These are phyloP conservation scores for Helotiales sp. DNA, from an alignment of 2,329 filamentous ascomycete species.

Conservation along the genomic window DNA sequence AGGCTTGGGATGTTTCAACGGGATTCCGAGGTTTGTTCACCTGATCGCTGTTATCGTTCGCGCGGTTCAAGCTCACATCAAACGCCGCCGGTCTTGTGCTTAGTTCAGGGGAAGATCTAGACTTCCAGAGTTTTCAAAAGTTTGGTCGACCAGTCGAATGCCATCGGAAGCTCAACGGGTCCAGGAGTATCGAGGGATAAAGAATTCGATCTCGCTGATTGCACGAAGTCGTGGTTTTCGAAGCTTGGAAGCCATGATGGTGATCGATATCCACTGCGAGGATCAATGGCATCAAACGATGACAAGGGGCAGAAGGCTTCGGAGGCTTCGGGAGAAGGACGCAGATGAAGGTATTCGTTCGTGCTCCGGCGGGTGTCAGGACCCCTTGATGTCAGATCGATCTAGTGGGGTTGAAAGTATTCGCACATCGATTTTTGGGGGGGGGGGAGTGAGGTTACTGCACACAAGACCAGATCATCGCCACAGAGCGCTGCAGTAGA, in stretches of 20 bases:
- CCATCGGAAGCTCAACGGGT: background rate
- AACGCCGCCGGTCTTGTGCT: background rate
- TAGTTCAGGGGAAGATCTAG: background rate
- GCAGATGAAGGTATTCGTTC: background rate
- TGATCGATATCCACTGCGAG: background rate
- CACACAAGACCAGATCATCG: too few species aligned
- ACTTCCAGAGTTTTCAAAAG: background rate
- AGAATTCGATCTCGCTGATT: background rate
- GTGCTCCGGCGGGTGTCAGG: background rate
- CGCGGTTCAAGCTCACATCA: background rate
- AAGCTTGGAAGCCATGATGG: background rate
- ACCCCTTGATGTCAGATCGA: background rate
- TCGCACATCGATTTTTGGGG: too few species aligned
- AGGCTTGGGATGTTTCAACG: slow-evolving; percentile 11
- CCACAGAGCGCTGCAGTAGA: too few species aligned
- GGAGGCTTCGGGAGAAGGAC: background rate
- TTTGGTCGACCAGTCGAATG: background rate
- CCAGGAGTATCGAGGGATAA: background rate
- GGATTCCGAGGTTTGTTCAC: background rate
- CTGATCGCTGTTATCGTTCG: slow-evolving; percentile 1
- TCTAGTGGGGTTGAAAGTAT: background rate
- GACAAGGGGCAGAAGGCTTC: background rate
- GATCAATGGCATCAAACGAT: background rate
- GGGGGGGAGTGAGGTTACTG: too few species aligned
- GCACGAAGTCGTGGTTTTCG: background rate